Base-by-base conservation (phyloP, 2,329 filamentous ascomycete genomes). In the Talaromyces islandicus region DNA sequence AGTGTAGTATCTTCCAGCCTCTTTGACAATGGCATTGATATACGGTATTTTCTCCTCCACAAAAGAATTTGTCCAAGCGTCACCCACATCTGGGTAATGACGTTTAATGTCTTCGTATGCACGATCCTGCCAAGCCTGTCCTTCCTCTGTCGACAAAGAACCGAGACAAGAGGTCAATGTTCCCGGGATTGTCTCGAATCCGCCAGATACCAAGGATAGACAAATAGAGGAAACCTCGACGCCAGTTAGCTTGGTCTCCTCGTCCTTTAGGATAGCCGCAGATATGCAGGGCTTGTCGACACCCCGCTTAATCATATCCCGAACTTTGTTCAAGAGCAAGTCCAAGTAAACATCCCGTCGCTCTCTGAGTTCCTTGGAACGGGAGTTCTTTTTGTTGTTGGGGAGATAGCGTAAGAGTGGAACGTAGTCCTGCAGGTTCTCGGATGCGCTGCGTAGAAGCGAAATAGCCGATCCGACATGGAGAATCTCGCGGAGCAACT, bases 341-440 rank as follows among this genome's bases (percentile, higher is more conserved):
- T 80, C 77, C 70, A 87, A 77, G 63, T 87, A 87, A n/a, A 77
- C 80, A 63, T 90, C 88, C 57, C 89, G 79, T 17, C 89, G 80
- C 10, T 79, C 74, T 48, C 88, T 81, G 66, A 86, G 86, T 61
- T 86, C 83, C 12, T 82, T 77, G 0, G 88, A 86, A 10, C 82
- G 80, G 0, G 78, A 76, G 62, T 82, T 89, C 58, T 74, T 74
- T 61, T 82, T 79, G 17, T 79, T 82, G 2, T 83, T 81, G 62
- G 83, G 82, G 10, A 71, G 56, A 1, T 89, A 73, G 14, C 90
- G 81, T 64, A 92, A 69, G 0, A 92, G 69, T 0, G 89, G 89
- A 7, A 92, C 83, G 64, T 92, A 92, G 68, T 93, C 90, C 67
- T 90, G 87, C 80, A 88, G 87, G 67, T 92, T 92, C 67, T 91